phyloP scores from a whole-genome alignment of 2,329 filamentous ascomycete species.

The Sphaerulina vaccinii region DNA sequence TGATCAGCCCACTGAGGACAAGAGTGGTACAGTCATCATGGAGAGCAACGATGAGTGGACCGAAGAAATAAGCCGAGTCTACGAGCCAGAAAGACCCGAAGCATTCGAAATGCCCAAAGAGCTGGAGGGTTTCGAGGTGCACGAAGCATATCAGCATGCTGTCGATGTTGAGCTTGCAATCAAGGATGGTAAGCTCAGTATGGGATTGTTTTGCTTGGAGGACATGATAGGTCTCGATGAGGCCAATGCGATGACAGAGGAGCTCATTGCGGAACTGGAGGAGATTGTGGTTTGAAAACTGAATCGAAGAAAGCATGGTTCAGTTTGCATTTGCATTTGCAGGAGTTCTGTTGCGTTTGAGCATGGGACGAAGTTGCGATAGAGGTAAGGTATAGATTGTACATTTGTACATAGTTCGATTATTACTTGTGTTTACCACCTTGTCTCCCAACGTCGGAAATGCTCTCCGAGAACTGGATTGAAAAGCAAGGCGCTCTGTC shows the following conservation, averaged over 20 bases:
- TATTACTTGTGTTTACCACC: too few species aligned
- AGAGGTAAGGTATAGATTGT: too few species aligned
- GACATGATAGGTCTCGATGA: conserved; percentile 43
- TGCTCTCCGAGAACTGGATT: too few species aligned
- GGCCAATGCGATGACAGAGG: conserved; percentile 39
- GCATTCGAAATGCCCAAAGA: conserved; percentile 24
- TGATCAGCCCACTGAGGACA: conserved; percentile 6
- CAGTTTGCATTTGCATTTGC: too few species aligned
- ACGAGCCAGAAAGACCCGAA: conserved; percentile 1
- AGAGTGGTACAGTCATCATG: conserved; percentile 22
- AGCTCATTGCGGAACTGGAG: conserved; percentile 33
- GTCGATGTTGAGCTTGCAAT: conserved; percentile 58
- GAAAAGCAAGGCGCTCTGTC: too few species aligned
- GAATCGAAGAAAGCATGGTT: too few species aligned
- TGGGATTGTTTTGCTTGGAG: conserved; percentile 54
- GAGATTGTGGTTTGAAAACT: too few species aligned
- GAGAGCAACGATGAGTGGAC: conserved; percentile 24
- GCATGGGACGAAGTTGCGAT: too few species aligned
- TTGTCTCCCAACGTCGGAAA: too few species aligned
- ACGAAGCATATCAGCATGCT: conserved; percentile 45
- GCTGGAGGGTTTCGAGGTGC: conserved; percentile 11
- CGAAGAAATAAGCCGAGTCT: conserved; percentile 20
- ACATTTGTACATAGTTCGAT: too few species aligned
- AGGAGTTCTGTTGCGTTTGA: too few species aligned
- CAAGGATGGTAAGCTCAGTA: conserved; percentile 46